These are phyloP conservation scores for Lactifluus rugatus DNA, from an alignment of 768 basidiomycete species.

Conservation along the genomic window DNA sequence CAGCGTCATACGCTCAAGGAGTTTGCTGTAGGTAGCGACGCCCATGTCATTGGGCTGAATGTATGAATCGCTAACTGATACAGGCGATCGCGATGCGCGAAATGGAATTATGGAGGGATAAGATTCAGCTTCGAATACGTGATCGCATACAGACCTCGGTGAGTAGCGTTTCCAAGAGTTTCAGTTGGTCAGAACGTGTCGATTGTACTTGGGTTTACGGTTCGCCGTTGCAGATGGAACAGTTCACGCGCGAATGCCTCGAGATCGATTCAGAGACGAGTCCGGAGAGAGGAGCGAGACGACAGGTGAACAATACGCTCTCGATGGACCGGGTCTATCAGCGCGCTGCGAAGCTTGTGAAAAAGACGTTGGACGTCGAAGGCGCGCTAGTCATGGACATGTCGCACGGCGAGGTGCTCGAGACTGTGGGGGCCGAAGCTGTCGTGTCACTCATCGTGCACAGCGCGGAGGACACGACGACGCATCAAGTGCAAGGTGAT, in stretches of 20 bases:
- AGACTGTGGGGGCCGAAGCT: conserved; percentile 52
- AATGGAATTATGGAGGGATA: conserved; percentile 92
- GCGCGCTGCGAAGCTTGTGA: conserved; percentile 81
- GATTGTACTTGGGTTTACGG: background rate
- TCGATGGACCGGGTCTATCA: conserved; percentile 88
- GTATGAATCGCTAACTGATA: background rate
- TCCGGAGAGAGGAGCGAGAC: conserved; percentile 30
- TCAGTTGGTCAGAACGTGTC: background rate
- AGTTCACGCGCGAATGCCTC: conserved; percentile 89
- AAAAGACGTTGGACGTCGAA: conserved; percentile 84
- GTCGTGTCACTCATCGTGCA: conserved; percentile 62
- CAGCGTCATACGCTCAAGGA: conserved; percentile 90
- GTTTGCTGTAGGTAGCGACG: conserved; percentile 50
- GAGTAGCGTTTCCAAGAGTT: conserved; percentile 21
- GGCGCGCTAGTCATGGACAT: conserved; percentile 90
- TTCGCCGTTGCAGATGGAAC: conserved; percentile 60
- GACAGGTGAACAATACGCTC: conserved; percentile 18
- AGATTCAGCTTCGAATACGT: conserved; percentile 86
- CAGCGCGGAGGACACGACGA: conserved; percentile 50
- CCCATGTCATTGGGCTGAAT: background rate
- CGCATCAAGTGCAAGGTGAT: conserved; percentile 48
- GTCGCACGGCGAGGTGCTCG: conserved; percentile 79
- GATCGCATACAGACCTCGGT: conserved; percentile 88
- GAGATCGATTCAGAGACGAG: conserved; percentile 67
- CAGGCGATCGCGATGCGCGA: conserved; percentile 86